Evolutionary conservation across 768 basidiomycete genomes (phyloP), one percentile per base, ranked within the genome.

Genomic region (Russula sp.): DNA sequence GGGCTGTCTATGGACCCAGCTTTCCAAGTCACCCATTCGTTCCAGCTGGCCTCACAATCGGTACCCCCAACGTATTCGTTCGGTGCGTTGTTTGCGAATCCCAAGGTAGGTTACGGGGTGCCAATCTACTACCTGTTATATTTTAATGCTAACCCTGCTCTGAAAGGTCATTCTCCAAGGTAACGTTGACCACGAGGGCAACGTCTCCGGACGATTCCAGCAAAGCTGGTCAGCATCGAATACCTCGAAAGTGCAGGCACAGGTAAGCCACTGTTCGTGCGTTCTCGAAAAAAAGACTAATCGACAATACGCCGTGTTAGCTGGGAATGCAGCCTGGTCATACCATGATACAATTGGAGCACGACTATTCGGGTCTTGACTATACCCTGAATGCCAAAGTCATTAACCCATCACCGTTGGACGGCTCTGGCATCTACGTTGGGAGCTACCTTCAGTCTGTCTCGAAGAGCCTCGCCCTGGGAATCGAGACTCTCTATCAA

Each of bases 1-100:
- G 88, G 84, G 69, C 80, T 98, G 69, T 96, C 94, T 34, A 82
- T 89, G 74, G 91, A 85, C 74, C 97, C 97, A n/a, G 85, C 91
- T 55, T 98, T 98, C 84, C 96, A 98, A 79, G 89, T 98, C 70
- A 95, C 94, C 64, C 97, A 99, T 75, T 91, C 94, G 27, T 98
- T 99, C 77, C 81, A 87, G 63, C 79, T 98, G 61, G 97, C 93
- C 20, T 93, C 92, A 20, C 88, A 90, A 74, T 84, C 86, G n/a
- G 75, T 80, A 0, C 84, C 92, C 1, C 83, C 96, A 14, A 89
- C 88, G 35, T 99, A 99, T 76, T 94, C 93, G 75, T 98, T 98
- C 72, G 91, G 89, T 61, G 93, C 94, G 10, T 83, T 97, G 55
- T 98, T 88, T 76, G 94, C 90, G 14, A 96, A 87, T 70, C 81